Evolutionary conservation across 139 green algal species (phyloP).

Genomic region (Eudorina sp.): DNA sequence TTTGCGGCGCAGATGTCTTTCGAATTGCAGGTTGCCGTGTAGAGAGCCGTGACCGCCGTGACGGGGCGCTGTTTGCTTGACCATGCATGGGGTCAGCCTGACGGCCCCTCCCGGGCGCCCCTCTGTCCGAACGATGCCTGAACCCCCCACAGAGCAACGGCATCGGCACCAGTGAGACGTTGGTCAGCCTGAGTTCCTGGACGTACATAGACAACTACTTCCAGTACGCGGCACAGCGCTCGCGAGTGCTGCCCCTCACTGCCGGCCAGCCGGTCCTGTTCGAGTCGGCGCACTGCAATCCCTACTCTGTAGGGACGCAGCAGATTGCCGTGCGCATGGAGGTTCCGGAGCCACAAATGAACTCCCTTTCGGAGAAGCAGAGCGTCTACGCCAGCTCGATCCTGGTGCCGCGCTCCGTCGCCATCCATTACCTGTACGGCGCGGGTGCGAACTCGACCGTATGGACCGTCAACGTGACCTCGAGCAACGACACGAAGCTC

Average conservation of each 20-base stretch:
- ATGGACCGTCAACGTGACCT: not conserved
- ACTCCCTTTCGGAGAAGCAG: slow-evolving; percentile 38
- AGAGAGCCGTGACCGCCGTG: too few relatives aligned
- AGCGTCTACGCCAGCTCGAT: not conserved
- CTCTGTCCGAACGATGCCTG: too few relatives aligned
- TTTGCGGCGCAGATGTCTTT: too few relatives aligned
- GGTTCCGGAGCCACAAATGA: not conserved
- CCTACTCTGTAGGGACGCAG: not conserved
- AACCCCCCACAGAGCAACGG: too few relatives aligned
- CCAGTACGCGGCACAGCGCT: slow-evolving; percentile 15
- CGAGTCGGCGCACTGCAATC: slow-evolving; percentile 39
- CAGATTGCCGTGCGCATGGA: slow-evolving; percentile 45
- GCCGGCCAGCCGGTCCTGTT: slow-evolving; percentile 51
- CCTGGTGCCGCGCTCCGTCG: not conserved
- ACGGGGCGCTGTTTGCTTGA: too few relatives aligned
- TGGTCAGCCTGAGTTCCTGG: not conserved
- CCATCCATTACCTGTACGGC: slow-evolving; percentile 41
- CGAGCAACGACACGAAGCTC: not conserved
- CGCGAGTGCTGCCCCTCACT: slow-evolving; percentile 1
- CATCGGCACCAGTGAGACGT: too few relatives aligned
- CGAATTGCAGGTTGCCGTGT: too few relatives aligned
- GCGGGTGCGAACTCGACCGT: not conserved
- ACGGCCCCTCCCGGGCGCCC: too few relatives aligned
- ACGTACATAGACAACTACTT: slow-evolving; percentile 9
- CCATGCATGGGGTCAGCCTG: too few relatives aligned